Evolutionary conservation across 805 yeast genomes (phyloP), one percentile per base, ranked within the genome.

Genomic region (Maudiozyma saulgeensis): DNA sequence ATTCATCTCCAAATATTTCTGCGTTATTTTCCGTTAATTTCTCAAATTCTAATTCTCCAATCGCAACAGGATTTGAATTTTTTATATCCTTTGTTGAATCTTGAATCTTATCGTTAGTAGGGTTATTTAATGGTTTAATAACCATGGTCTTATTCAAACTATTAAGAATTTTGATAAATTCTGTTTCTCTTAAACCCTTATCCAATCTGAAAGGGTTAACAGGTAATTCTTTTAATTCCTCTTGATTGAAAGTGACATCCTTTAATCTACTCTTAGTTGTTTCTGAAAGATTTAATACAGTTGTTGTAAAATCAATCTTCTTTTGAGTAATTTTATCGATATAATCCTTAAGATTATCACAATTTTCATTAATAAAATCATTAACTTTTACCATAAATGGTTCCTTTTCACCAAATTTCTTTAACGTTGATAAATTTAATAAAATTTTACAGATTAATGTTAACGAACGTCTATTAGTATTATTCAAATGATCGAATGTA

Each of bases 381-480:
- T 93, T 91, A 79, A 91, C 75, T 34, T 69, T 71, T 18, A 77
- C 71, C 67, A 91, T 70, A 72, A 83, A 87, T 0, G 93, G 88
- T 59, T 91, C 98, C 59, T 90, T 91, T 44, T 81, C 80, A 8
- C 87, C 84, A 65, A 93, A 88, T 44, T 67, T 66, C 21, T 82
- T 79, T 44, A 95, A 68, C 55, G 84, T 91, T 2, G 96, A 87
- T 51, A 91, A 75, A 28, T 85, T 84, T 64, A 90, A 75, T 34
- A 91, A 62, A 6, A 83, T 74, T 61, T 91, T 91, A 9, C 97
- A 88, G 5, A 90, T 72, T 21, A 90, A 67, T 0, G 96, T 88
- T 43, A 91, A 67, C 0, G 96, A 84, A 51, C 96, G 73, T 54
- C 88, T 90, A 1, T 81, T 73, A 11, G 73, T 73, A 1, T 89